Base-by-base conservation (phyloP, 2,329 filamentous ascomycete species). In the Trichoderma cornu-damae region DNA sequence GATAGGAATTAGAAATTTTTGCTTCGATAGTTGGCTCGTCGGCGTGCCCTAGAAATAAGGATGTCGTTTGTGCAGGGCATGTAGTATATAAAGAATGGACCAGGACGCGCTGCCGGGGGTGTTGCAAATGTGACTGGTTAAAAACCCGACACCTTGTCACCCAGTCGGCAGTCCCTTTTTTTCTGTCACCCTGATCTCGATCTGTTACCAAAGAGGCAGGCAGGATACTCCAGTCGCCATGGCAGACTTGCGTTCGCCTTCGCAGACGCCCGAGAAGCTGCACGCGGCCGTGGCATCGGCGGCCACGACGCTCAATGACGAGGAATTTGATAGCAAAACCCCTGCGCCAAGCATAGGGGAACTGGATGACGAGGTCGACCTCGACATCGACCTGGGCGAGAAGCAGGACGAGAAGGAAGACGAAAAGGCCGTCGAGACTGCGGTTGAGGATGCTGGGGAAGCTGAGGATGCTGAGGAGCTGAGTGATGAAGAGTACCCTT, bases 401-500 rank as follows among this genome's bases (percentile, higher is more conserved):
- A 48, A 47, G 43, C 3, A 11, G 6, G 43, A 47, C 3, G 52
- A 57, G 11, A 48, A 35, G 35, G 28, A 6, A 24, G 40, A 47
- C 2, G 38, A 42, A 6, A 44, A 42, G 9, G 38, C 49, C 5
- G 18, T 46, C 7, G 53, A 47, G 6, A 30, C 47, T 6, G n/a
- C 51, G 3, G 28, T 24, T n/a, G 46, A 59, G 35, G 55, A 60
- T 20, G n/a, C n/a, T n/a, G n/a, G n/a, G n/a, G n/a, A n/a, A n/a
- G n/a, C n/a, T n/a, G n/a, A n/a, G n/a, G n/a, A n/a, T n/a, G n/a
- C n/a, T n/a, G 61, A 62, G n/a, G 63, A 63, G 16, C 18, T 58
- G n/a, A 60, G 63, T 18, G 67, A 71, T 9, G 63, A 63, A 52
- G 72, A 73, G 7, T 77, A 77, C 55, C 75, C 74, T 1, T 61